Percentiles rank a stretch among this genome's conserved stretches.
These are phyloP conservation scores for Salix viminalis DNA, from an alignment of 345 rosid genomes.

Conservation along the genomic window DNA sequence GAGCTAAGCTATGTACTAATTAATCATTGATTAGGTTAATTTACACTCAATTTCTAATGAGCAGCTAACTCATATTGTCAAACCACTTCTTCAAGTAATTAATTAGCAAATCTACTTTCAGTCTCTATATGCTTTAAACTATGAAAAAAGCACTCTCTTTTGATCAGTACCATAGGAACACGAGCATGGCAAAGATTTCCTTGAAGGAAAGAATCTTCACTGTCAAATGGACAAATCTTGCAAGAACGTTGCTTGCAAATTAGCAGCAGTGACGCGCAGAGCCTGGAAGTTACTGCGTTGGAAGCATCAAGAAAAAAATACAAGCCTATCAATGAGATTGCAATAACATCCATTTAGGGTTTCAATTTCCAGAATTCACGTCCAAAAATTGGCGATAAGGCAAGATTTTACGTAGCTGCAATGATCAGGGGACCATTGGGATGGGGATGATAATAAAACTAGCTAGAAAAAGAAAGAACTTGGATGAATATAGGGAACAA, in stretches of 20 bases:
- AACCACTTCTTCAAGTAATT: background rate
- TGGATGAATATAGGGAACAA: slow-evolving; percentile 11
- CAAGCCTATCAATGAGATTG: too few relatives aligned
- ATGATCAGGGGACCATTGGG: background rate
- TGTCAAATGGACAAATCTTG: background rate
- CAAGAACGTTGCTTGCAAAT: too few relatives aligned
- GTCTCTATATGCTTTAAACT: background rate
- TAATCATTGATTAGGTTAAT: slow-evolving; percentile 16
- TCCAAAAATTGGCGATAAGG: background rate
- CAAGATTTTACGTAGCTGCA: background rate
- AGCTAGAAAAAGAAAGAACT: too few relatives aligned
- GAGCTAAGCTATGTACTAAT: slow-evolving; percentile 5
- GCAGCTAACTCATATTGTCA: background rate
- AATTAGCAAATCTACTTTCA: background rate
- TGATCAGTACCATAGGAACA: background rate
- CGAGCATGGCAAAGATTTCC: background rate
- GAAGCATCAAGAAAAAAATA: too few relatives aligned
- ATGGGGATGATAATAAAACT: background rate
- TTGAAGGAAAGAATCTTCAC: background rate
- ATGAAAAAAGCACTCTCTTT: background rate
- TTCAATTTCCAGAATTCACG: too few relatives aligned
- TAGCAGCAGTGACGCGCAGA: background rate
- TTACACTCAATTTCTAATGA: slow-evolving; percentile 4
- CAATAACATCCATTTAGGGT: background rate
- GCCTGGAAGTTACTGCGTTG: background rate